Percentiles rank a stretch among this genome's conserved stretches.
Conservation (phyloP, 805 yeast genomes). For the Ogataea zsoltii region DNA sequence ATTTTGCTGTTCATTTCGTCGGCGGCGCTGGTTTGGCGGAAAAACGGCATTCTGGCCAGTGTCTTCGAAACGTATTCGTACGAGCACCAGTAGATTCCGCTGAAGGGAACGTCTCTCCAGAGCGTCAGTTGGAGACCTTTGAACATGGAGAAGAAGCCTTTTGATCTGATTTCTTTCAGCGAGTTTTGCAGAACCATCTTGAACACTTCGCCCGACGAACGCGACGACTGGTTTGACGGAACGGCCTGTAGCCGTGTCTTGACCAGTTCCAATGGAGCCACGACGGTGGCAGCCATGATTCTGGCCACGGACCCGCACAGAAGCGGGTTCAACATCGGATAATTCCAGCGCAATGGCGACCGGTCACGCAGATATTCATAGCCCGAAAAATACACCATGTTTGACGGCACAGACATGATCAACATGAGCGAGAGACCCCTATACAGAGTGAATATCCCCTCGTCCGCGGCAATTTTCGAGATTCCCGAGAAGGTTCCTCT, state of each 20-base stretch:
- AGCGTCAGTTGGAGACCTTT: constrained; percentile 84
- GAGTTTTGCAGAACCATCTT: constrained; percentile 41
- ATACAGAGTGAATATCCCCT: constrained; percentile 82
- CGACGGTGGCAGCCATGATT: constrained; percentile 74
- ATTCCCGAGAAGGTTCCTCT: constrained; percentile 79
- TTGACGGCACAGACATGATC: constrained; percentile 88
- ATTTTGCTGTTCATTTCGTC: constrained; percentile 33
- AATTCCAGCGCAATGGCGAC: constrained; percentile 50
- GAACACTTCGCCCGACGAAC: constrained; percentile 44
- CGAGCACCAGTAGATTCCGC: constrained; percentile 91
- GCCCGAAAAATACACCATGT: constrained; percentile 91
- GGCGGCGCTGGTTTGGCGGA: constrained; percentile 17
- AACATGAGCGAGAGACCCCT: constrained; percentile 83
- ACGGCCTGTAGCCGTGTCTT: constrained; percentile 92
- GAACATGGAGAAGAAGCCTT: constrained; percentile 70
- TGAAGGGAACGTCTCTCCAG: constrained; percentile 97
- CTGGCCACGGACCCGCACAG: constrained; percentile 86
- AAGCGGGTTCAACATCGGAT: constrained; percentile 61
- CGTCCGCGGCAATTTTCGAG: constrained; percentile 60
- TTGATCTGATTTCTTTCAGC: constrained; percentile 43
- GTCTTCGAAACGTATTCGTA: constrained; percentile 55
- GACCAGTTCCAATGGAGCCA: constrained; percentile 84
- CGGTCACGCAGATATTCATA: constrained; percentile 82
- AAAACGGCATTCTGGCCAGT: constrained; percentile 27
- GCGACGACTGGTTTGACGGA: constrained; percentile 44